These are phyloP conservation scores for Zizania latifolia DNA, from an alignment of 176 grass and related monocot genomes.

Conservation along the genomic window DNA sequence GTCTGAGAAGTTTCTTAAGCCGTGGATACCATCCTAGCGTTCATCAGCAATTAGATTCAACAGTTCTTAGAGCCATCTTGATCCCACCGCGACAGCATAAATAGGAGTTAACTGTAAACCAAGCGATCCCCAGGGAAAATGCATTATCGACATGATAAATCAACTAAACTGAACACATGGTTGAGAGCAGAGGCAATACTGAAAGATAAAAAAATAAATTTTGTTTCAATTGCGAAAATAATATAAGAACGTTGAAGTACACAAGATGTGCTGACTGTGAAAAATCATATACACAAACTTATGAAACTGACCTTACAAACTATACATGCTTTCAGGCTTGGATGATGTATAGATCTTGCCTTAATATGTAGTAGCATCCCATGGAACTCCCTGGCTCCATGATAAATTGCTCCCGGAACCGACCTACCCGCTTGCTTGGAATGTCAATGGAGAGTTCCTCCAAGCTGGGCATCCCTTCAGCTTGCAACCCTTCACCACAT, in stretches of 20 bases:
- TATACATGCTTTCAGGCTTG: conserved; percentile 28
- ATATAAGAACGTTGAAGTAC: background rate
- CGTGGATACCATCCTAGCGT: background rate
- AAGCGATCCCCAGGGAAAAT: background rate
- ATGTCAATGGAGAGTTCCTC: conserved; percentile 66
- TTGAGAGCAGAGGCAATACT: background rate
- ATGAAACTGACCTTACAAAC: conserved; percentile 9
- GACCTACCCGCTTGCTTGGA: conserved; percentile 56
- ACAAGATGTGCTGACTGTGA: background rate
- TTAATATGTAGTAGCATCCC: conserved; percentile 59
- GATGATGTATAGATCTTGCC: conserved; percentile 79
- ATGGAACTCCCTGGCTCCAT: conserved; percentile 61
- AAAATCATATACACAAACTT: background rate
- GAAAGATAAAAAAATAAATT: background rate
- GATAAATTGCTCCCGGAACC: conserved; percentile 75
- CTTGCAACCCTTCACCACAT: conserved; percentile 73
- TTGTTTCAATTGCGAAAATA: background rate
- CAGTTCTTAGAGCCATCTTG: background rate
- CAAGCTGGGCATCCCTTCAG: conserved; percentile 75
- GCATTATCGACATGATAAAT: background rate
- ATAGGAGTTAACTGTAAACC: background rate
- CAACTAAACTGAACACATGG: background rate
- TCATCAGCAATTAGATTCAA: background rate
- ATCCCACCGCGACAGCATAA: background rate
- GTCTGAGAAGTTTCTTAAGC: background rate